A percentile compares a stretch with the other conserved stretches of the same genome.
Conservation (phyloP, 148 eudicot genomes). For the Rhododendron simsii region DNA sequence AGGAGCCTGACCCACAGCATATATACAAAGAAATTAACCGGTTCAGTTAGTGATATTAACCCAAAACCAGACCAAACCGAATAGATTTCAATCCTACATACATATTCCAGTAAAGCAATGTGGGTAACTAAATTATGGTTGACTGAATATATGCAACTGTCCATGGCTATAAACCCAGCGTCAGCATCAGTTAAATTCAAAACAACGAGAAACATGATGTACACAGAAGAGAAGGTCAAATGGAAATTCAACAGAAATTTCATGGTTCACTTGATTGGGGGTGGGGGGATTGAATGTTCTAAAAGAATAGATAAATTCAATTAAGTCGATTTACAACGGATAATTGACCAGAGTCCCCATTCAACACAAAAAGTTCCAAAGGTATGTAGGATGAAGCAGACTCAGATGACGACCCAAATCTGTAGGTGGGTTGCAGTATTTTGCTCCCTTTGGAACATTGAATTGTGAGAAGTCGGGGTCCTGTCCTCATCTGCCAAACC, state of each 20-base stretch:
- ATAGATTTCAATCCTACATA: neutral
- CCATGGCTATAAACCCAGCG: neutral
- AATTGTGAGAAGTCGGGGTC: slow-evolving; percentile 68
- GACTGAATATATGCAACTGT: neutral
- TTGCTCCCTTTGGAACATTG: slow-evolving; percentile 79
- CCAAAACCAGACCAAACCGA: neutral
- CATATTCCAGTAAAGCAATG: neutral
- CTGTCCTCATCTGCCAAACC: slow-evolving; percentile 99
- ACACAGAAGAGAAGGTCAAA: neutral
- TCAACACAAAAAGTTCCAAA: slow-evolving; percentile 75
- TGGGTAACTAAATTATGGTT: neutral
- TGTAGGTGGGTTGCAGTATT: slow-evolving; percentile 90
- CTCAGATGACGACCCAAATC: slow-evolving; percentile 56
- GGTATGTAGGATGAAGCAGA: slow-evolving; percentile 63
- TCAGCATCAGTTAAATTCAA: neutral
- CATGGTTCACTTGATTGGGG: neutral
- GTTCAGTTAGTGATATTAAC: neutral
- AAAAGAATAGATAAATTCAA: slow-evolving; percentile 12
- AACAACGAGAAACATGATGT: neutral
- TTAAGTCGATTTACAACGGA: slow-evolving; percentile 63
- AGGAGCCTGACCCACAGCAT: neutral
- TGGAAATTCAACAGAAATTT: neutral
- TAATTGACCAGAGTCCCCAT: slow-evolving; percentile 90
- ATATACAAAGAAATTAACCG: neutral
- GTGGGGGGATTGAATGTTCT: neutral